Conservation (phyloP, 306 rosid genomes). For the Trifolium repens region DNA sequence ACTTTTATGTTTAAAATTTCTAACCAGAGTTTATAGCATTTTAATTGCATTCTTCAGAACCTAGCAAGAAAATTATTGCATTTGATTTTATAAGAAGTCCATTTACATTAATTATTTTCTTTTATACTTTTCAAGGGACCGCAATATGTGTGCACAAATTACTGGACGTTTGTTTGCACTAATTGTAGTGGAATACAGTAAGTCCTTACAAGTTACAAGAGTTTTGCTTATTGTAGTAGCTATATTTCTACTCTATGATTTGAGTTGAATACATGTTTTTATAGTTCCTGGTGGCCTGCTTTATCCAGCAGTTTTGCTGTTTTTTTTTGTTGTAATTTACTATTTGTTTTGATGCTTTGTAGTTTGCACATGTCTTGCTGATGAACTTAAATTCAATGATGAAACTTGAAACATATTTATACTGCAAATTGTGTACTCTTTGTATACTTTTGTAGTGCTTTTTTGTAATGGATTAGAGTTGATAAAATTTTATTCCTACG, state of each 20-base stretch:
- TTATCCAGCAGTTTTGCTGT: not conserved
- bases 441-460: not conserved
- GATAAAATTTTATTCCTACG: constrained; percentile 4
- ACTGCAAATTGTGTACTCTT: not conserved
- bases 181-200: constrained; percentile 99
- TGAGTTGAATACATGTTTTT: constrained; percentile 19
- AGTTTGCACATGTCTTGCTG: constrained; percentile 18
- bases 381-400: constrained; percentile 1
- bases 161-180: constrained; percentile 97
- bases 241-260: not conserved
- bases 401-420: constrained; percentile 23
- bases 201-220: constrained; percentile 45
- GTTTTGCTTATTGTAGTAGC: constrained; percentile 9
- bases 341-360: constrained; percentile 28
- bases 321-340: constrained; percentile 17
- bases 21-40: not conserved
- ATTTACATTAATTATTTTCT: constrained; percentile 29
- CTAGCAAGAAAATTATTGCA: not conserved
- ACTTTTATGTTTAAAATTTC: not conserved
- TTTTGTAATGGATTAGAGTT: constrained; percentile 37
- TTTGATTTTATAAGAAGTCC: constrained; percentile 29
- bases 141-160: constrained; percentile 96
- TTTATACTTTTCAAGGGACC: constrained; percentile 77
- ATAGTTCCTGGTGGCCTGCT: constrained; percentile 28
- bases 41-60: not conserved